A percentile compares a stretch with the other conserved stretches of the same genome.
phyloP scores from a whole-genome alignment of 2,329 filamentous ascomycete genomes.

The Penicillium sp. region DNA sequence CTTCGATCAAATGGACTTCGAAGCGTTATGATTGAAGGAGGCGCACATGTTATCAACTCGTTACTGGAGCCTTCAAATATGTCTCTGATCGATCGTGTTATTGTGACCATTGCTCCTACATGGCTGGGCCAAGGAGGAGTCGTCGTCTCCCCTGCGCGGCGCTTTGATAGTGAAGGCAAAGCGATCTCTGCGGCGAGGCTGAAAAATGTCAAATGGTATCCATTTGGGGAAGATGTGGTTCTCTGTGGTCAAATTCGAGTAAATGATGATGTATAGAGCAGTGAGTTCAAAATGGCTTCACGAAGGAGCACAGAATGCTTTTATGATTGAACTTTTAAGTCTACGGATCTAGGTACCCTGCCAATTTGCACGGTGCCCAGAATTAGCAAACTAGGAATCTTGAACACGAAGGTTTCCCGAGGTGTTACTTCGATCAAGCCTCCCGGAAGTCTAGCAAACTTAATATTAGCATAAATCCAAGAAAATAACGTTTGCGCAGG shows the following conservation, averaged over 20 bases:
- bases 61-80: conserved; percentile 61
- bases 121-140: conserved; percentile 83
- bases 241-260: conserved; percentile 63
- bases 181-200: conserved; percentile 60
- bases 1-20: conserved; percentile 58
- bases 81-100: conserved; percentile 66
- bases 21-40: conserved; percentile 91
- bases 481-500: background rate
- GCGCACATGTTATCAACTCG: conserved; percentile 75
- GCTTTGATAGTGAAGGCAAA: conserved; percentile 49
- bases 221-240: conserved; percentile 76
- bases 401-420: no score
- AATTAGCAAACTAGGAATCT: no score
- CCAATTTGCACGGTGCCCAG: no score
- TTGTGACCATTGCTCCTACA: conserved; percentile 83
- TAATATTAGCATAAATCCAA: background rate
- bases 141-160: conserved; percentile 66
- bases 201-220: conserved; percentile 67
- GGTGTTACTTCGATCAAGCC: background rate
- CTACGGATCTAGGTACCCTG: no score
- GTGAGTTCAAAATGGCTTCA: no score
- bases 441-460: background rate
- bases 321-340: no score
- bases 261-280: background rate
- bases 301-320: no score